Evolutionary conservation across 2,329 filamentous ascomycete species (phyloP).

Genomic region (Aureobasidium sp.): DNA sequence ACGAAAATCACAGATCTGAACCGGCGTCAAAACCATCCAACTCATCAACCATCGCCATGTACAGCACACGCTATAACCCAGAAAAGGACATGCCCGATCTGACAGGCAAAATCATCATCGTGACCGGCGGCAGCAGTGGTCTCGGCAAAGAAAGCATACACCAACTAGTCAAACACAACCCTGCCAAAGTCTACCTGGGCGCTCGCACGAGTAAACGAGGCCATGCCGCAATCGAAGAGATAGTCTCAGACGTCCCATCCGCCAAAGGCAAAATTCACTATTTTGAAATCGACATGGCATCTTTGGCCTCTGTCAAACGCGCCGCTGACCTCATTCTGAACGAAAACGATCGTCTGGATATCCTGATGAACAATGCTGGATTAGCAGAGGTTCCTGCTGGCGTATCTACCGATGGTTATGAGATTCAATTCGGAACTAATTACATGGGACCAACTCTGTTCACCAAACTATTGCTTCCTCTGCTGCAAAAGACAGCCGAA

Average conservation of each 20-base stretch:
- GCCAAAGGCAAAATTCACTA: slow-evolving; percentile 40
- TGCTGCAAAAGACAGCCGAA: slow-evolving; percentile 30
- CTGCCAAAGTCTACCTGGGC: slow-evolving; percentile 61
- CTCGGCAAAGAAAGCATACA: slow-evolving; percentile 44
- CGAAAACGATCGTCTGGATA: slow-evolving; percentile 31
- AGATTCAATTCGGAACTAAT: slow-evolving; percentile 39
- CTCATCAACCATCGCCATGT: background rate
- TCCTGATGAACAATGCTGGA: slow-evolving; percentile 36
- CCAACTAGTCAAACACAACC: slow-evolving; percentile 56
- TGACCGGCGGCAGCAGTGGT: slow-evolving; percentile 31
- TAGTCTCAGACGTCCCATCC: slow-evolving; percentile 34
- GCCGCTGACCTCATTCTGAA: slow-evolving; percentile 46
- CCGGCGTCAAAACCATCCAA: background rate
- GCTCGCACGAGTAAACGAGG: slow-evolving; percentile 51
- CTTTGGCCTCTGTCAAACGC: slow-evolving; percentile 52
- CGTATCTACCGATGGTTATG: slow-evolving; percentile 35
- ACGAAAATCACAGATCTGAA: too few relatives aligned
- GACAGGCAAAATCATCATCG: slow-evolving; percentile 34
- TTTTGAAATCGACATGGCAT: slow-evolving; percentile 57
- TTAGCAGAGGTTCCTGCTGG: slow-evolving; percentile 31
- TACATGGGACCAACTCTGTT: slow-evolving; percentile 39
- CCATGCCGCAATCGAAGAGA: slow-evolving; percentile 48
- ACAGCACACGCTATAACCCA: slow-evolving; percentile 29
- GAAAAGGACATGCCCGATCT: slow-evolving; percentile 36
- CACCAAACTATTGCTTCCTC: slow-evolving; percentile 32